Evolutionary conservation across 129 eudicot genomes (phyloP).

Genomic region (carrot (Daucus carota)): DNA sequence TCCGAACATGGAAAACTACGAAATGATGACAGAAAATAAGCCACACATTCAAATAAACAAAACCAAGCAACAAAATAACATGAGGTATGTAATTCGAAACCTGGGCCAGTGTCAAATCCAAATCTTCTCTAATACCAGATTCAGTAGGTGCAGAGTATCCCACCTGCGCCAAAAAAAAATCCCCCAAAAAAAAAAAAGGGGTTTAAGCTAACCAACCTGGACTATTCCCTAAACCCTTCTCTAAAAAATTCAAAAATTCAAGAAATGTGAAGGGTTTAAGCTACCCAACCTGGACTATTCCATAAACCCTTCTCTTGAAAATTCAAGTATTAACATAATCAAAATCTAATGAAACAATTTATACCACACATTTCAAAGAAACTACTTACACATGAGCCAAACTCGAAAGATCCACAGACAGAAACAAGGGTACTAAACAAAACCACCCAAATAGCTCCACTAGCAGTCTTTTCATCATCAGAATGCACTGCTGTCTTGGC

Average conservation of each 20-base stretch:
- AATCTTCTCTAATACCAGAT: constrained; percentile 55
- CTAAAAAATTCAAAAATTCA: too few relatives aligned
- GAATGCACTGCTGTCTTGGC: neutral
- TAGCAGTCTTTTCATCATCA: constrained; percentile 7
- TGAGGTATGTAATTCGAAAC: constrained; percentile 13
- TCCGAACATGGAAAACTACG: neutral
- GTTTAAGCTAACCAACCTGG: too few relatives aligned
- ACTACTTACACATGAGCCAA: constrained; percentile 83
- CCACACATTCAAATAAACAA: neutral
- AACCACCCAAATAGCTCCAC: constrained; percentile 52
- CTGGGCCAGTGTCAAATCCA: constrained; percentile 56
- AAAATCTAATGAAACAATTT: neutral
- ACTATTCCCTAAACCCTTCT: too few relatives aligned
- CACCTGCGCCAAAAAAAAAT: constrained; percentile 42
- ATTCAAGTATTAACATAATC: neutral
- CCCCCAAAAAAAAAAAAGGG: neutral
- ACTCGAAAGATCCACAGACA: constrained; percentile 84
- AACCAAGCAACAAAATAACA: neutral
- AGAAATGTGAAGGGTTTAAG: too few relatives aligned
- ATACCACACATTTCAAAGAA: neutral
- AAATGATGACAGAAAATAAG: neutral
- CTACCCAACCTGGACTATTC: too few relatives aligned
- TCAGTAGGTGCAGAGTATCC: constrained; percentile 89
- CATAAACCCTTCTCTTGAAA: too few relatives aligned
- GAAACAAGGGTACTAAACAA: constrained; percentile 66